Percentiles rank a stretch among this genome's conserved stretches.
Evolutionary conservation across 2,329 filamentous ascomycete genomes (phyloP).

Genomic region (Ascochyta clinopodiicola): DNA sequence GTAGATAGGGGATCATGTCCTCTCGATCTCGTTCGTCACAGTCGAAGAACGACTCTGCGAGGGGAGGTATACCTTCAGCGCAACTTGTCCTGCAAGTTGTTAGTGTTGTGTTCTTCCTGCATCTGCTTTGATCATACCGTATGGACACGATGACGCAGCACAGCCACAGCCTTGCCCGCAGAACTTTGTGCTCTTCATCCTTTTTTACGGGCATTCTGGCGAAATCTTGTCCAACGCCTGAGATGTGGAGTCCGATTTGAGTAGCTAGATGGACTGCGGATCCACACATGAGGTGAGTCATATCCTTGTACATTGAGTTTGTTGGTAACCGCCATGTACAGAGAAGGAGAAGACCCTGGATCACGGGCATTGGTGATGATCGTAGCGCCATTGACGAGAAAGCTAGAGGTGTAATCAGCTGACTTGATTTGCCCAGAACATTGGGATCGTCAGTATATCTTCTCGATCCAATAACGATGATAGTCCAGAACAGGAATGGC

Average conservation of each 20-base stretch:
- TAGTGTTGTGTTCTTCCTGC: conserved; percentile 7
- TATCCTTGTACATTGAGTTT: conserved; percentile 51
- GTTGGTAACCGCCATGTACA: conserved; percentile 52
- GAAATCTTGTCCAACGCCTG: conserved; percentile 51
- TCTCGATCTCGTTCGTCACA: conserved; percentile 42
- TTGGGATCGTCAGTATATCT: conserved; percentile 47
- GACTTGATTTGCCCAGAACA: conserved; percentile 41
- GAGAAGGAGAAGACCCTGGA: conserved; percentile 50
- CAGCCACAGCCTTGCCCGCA: conserved; percentile 48
- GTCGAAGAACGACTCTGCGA: conserved; percentile 44
- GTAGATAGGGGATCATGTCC: conserved; percentile 41
- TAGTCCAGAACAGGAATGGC: conserved; percentile 50
- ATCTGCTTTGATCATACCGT: conserved; percentile 26
- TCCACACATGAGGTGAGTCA: conserved; percentile 50
- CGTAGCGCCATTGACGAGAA: conserved; percentile 48
- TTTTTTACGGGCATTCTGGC: conserved; percentile 46
- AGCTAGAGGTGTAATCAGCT: conserved; percentile 46
- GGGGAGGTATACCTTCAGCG: conserved; percentile 45
- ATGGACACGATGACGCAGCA: conserved; percentile 48
- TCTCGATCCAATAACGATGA: conserved; percentile 49
- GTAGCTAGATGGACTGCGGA: conserved; percentile 51
- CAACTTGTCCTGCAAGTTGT: conserved; percentile 37
- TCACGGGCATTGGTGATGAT: conserved; percentile 47
- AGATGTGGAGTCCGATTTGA: conserved; percentile 51
- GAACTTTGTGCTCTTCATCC: conserved; percentile 43